Evolutionary conservation across 352 stramenopile species (phyloP), one percentile per base, ranked within the genome.

Genomic region (Plasmopara muralis): DNA sequence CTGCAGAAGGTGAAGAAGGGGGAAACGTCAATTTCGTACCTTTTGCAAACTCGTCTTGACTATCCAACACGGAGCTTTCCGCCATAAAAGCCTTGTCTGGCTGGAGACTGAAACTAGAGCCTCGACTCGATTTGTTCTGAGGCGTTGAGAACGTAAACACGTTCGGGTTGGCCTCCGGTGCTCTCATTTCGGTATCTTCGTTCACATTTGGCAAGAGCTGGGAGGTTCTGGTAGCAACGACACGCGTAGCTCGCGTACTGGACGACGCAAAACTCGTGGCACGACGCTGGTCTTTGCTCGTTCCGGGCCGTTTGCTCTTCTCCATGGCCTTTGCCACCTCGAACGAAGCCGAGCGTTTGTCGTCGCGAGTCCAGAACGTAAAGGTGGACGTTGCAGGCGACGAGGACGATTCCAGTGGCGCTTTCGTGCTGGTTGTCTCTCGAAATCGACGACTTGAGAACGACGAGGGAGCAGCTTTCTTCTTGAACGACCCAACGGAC

Each of bases 201-300:
- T 60, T 59, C 14, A 61, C 58, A 46, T 60, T 45, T 5, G 53
- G 50, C 25, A 68, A 53, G n/a, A 64, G 57, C 1, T 55, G 20
- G 2, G 47, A 30, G 16, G 33, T 64, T 10, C 53, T 39, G 5
- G 46, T 49, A 0, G 50, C 47, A 25, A 44, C 42, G 25, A 43
- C 48, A 37, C 63, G 52, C 6, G 46, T 56, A 16, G 34, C 18
- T 44, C 57, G 51, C 37, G 37, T 35, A 30, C 28, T 53, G 9
- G 58, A 55, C 2, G 47, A 48, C 6, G 49, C 50, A n/a, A n/a
- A n/a, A n/a, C n/a, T 67, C 51, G 70, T 76, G 10, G 42, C 35
- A 37, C 30, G 66, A 47, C 70, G 74, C 53, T 63, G 75, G 9
- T 75, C 62, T 52, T 77, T 77, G 42, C 54, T 66, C n/a, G 33